Evolutionary conservation across 176 grass and related monocot genomes (phyloP).

Genomic region (Leersia perrieri): DNA sequence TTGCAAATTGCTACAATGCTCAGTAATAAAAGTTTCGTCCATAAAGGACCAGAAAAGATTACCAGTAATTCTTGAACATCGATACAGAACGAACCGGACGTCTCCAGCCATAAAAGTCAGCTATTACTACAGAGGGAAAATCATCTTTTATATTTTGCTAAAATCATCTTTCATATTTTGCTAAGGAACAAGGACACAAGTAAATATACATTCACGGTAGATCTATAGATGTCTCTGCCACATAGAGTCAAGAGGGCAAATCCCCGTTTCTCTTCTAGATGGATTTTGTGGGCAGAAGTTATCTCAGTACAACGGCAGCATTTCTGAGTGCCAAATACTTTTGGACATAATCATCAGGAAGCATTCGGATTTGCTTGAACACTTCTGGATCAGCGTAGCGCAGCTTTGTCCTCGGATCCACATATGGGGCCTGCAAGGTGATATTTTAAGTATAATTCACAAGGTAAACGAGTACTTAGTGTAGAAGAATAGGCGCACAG

Average conservation of each 20-base stretch:
- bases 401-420: constrained; percentile 89
- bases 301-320: constrained; percentile 65
- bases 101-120: background rate
- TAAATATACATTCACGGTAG: background rate
- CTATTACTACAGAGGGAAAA: background rate
- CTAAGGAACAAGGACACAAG: background rate
- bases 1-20: too few relatives aligned
- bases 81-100: background rate
- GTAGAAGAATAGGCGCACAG: background rate
- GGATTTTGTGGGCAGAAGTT: background rate
- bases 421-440: constrained; percentile 63
- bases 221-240: background rate
- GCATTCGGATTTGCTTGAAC: constrained; percentile 81
- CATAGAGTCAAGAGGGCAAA: background rate
- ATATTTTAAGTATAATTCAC: background rate
- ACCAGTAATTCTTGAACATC: background rate
- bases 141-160: background rate
- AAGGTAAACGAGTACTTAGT: background rate
- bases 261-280: background rate
- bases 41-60: background rate
- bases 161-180: background rate
- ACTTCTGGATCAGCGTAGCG: constrained; percentile 72
- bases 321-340: constrained; percentile 78
- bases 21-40: too few relatives aligned
- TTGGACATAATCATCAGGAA: constrained; percentile 76